phyloP scores from a whole-genome alignment of 768 basidiomycete genomes.

The Leccinum aurantiacum region DNA sequence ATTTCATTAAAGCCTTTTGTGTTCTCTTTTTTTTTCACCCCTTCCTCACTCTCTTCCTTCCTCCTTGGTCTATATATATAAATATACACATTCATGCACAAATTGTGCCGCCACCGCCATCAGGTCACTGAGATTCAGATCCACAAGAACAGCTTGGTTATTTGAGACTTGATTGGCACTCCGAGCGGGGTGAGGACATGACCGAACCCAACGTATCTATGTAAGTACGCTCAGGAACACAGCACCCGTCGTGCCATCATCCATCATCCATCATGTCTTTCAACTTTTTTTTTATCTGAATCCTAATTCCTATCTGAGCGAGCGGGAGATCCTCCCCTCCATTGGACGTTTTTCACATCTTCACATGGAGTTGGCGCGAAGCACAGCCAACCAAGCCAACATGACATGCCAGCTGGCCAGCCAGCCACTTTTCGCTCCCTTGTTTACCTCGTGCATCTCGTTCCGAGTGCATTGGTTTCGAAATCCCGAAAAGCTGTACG shows the following conservation, averaged over 20 bases:
- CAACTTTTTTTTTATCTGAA: background rate
- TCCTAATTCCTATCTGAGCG: background rate
- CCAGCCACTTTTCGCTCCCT: background rate
- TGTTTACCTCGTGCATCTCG: background rate
- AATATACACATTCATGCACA: background rate
- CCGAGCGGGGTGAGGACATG: background rate
- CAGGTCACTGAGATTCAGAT: background rate
- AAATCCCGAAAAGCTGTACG: background rate
- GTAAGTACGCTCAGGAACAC: background rate
- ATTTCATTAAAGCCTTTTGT: conserved; percentile 1
- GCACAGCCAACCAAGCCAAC: background rate
- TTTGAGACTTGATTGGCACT: background rate
- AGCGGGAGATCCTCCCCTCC: background rate
- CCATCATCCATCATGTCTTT: background rate
- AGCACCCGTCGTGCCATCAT: background rate
- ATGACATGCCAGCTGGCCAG: background rate
- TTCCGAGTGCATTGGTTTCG: background rate
- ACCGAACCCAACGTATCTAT: background rate
- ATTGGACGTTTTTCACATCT: background rate
- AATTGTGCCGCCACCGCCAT: background rate
- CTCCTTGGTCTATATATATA: background rate
- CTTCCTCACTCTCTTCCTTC: background rate
- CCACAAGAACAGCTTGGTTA: background rate
- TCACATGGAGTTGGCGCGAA: background rate
- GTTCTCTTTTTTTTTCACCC: background rate